A percentile compares a stretch with the other conserved stretches of the same genome.
These are phyloP conservation scores for Carex arenaria DNA, from an alignment of 202 grass and related monocot genomes.

Conservation along the genomic window DNA sequence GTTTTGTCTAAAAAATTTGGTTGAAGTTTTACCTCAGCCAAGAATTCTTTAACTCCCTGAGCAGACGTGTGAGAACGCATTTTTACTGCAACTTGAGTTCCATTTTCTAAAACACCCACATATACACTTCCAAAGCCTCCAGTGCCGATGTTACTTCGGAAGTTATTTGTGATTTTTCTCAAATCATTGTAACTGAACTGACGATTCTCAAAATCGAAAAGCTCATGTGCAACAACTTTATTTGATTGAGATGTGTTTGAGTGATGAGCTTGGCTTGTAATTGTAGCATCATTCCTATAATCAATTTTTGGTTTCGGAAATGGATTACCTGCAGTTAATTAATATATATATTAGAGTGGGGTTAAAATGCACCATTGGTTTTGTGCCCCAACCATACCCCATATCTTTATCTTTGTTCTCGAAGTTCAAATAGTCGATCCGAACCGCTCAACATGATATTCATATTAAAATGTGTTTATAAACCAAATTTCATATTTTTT, in stretches of 20 bases:
- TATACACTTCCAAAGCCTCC: conserved; percentile 68
- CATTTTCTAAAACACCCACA: conserved; percentile 43
- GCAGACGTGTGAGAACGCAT: conserved; percentile 37
- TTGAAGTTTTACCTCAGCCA: conserved; percentile 64
- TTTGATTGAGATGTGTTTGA: conserved; percentile 17
- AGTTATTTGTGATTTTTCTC: conserved; percentile 53
- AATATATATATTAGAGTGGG: too few species aligned
- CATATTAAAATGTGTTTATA: too few species aligned
- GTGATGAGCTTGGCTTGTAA: background rate
- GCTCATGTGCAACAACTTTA: background rate
- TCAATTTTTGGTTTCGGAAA: background rate
- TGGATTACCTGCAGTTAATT: background rate
- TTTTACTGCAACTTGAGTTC: conserved; percentile 55
- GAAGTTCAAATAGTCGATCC: too few species aligned
- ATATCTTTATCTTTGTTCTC: too few species aligned
- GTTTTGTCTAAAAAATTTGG: too few species aligned
- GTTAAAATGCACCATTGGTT: too few species aligned
- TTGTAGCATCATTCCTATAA: background rate
- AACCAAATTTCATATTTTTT: too few species aligned
- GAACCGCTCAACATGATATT: too few species aligned
- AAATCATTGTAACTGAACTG: conserved; percentile 55
- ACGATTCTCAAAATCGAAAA: conserved; percentile 34
- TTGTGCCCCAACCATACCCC: too few species aligned
- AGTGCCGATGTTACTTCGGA: conserved; percentile 40
- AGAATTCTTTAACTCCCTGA: conserved; percentile 53